Conservation (phyloP, 257 asterid genomes). For the Eustoma russellianum region DNA sequence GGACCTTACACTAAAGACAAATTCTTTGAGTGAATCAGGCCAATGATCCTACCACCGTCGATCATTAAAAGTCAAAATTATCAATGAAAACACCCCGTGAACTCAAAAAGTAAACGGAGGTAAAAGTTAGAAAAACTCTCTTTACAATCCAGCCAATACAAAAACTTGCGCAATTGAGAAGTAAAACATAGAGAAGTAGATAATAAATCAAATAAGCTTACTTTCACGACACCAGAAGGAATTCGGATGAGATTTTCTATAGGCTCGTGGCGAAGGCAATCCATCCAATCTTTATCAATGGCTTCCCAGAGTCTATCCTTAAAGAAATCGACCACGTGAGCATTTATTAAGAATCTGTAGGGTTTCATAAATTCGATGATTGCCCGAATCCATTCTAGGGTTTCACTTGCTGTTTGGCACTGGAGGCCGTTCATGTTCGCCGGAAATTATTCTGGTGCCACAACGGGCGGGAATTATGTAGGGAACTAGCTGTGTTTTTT, state of each 20-base stretch:
- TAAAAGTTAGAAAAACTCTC: neutral
- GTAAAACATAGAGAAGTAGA: neutral
- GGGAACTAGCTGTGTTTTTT: too few relatives aligned
- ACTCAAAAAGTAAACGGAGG: neutral
- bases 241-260: constrained; percentile 48
- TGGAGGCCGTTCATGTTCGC: constrained; percentile 12
- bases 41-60: constrained; percentile 54
- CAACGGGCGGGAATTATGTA: too few relatives aligned
- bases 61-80: constrained; percentile 3
- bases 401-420: constrained; percentile 54
- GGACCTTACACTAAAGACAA: constrained; percentile 43
- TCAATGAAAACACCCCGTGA: neutral
- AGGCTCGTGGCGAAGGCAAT: constrained; percentile 57
- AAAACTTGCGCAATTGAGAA: neutral
- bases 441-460: neutral
- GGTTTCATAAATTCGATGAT: constrained; percentile 54
- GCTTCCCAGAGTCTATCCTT: constrained; percentile 79
- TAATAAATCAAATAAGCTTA: neutral
- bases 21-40: constrained; percentile 78
- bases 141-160: neutral
- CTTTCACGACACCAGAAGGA: constrained; percentile 53
- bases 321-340: constrained; percentile 77
- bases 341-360: constrained; percentile 55
- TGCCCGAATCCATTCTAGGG: constrained; percentile 71
- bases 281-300: constrained; percentile 75